Percentiles rank a stretch among this genome's conserved stretches.
phyloP scores from a whole-genome alignment of 495 filamentous ascomycete genomes.

The Staphylotrichum tortipilum region DNA sequence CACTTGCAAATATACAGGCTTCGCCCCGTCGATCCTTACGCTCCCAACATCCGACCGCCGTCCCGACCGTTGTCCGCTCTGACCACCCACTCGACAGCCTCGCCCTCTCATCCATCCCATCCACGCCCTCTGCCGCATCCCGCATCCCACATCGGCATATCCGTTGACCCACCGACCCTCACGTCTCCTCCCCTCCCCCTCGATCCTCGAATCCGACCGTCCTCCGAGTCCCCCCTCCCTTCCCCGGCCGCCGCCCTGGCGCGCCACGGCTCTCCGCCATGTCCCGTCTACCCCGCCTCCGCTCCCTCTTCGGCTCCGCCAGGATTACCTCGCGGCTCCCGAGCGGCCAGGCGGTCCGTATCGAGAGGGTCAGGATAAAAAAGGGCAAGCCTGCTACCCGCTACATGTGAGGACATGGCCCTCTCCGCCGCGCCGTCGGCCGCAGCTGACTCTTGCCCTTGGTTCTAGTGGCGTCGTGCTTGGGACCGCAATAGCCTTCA shows the following conservation, averaged over 20 bases:
- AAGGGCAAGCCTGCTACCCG: conserved; percentile 1
- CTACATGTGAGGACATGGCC: neutral
- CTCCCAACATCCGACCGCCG: too few relatives aligned
- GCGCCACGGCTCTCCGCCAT: conserved; percentile 27
- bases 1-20: too few relatives aligned
- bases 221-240: neutral
- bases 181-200: neutral
- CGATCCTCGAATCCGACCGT: neutral
- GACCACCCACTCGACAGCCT: too few relatives aligned
- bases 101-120: too few relatives aligned
- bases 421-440: too few relatives aligned
- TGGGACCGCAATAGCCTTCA: conserved; percentile 20
- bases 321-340: conserved; percentile 7
- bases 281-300: conserved; percentile 27
- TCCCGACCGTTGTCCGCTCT: too few relatives aligned
- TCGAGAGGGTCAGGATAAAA: conserved; percentile 32
- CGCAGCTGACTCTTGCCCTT: neutral
- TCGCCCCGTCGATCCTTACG: too few relatives aligned
- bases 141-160: too few relatives aligned
- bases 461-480: neutral
- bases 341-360: conserved; percentile 13
- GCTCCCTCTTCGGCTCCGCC: conserved; percentile 11
- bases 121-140: too few relatives aligned
- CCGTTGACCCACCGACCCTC: too few relatives aligned
- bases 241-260: conserved; percentile 30